Evolutionary conservation across 345 rosid species (phyloP).

Genomic region (Trapa bicornis): DNA sequence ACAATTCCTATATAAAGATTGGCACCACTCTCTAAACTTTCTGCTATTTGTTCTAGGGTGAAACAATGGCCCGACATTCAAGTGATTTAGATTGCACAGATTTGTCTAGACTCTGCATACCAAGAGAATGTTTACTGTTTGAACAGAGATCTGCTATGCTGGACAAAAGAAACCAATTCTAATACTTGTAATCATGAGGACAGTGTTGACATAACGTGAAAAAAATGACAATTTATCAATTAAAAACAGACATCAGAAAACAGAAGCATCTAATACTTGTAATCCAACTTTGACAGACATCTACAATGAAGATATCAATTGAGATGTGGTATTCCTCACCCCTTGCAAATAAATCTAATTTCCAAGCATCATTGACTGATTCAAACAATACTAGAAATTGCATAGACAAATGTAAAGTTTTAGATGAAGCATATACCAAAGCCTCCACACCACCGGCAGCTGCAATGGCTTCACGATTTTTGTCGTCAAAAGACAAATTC

Average conservation of each 20-base stretch:
- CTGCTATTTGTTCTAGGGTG: background rate
- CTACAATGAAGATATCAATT: background rate
- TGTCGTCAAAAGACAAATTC: constrained; percentile 69
- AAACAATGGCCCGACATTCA: background rate
- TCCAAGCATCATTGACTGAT: background rate
- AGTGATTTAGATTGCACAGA: background rate
- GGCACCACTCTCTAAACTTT: no score
- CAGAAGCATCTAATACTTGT: background rate
- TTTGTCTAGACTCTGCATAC: background rate
- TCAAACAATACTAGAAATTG: background rate
- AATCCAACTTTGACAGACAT: background rate
- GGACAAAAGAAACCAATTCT: background rate
- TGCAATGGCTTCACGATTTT: constrained; percentile 79
- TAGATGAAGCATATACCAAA: constrained; percentile 32
- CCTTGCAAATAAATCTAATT: background rate
- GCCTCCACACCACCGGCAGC: constrained; percentile 84
- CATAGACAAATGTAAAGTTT: background rate
- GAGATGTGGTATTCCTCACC: background rate
- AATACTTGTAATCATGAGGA: background rate
- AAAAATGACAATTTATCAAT: background rate
- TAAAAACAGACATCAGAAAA: background rate
- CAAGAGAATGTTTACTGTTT: no score
- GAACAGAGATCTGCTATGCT: background rate
- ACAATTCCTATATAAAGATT: no score
- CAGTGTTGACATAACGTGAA: background rate